These are phyloP conservation scores for Scutellaria baicalensis DNA, from an alignment of 257 asterid species.

Conservation along the genomic window DNA sequence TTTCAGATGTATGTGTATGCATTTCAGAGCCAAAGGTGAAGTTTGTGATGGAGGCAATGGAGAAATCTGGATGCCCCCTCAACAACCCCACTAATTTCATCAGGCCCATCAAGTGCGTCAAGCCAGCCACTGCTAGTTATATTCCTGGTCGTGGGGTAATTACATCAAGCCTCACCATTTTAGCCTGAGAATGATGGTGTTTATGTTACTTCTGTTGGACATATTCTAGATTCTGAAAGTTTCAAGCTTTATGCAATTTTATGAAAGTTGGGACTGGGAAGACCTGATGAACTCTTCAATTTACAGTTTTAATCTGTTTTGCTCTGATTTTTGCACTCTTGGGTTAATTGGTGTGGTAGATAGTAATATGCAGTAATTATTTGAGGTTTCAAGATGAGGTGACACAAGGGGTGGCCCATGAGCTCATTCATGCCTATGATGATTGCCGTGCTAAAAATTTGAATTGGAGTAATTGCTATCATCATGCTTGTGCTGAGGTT, in stretches of 20 bases:
- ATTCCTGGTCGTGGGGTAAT: conserved; percentile 39
- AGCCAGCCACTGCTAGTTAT: conserved; percentile 29
- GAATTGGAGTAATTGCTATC: conserved; percentile 56
- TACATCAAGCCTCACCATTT: neutral
- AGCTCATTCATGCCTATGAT: conserved; percentile 69
- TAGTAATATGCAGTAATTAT: conserved; percentile 43
- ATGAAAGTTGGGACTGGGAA: neutral
- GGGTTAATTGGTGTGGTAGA: conserved; percentile 12
- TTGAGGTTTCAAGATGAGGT: conserved; percentile 56
- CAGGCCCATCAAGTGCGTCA: conserved; percentile 28
- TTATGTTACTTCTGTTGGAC: neutral
- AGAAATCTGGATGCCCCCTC: conserved; percentile 50
- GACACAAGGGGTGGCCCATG: conserved; percentile 55
- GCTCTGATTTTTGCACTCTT: neutral
- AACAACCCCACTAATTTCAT: conserved; percentile 35
- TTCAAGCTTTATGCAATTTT: neutral
- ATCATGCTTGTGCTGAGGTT: conserved; percentile 73
- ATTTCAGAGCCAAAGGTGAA: conserved; percentile 56
- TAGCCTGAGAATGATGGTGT: neutral
- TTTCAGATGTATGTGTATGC: neutral
- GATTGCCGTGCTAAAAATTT: conserved; percentile 58
- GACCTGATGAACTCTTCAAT: neutral
- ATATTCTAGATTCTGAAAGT: neutral
- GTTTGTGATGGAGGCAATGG: conserved; percentile 45
- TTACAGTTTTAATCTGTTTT: neutral